Base-by-base conservation (phyloP, 768 basidiomycete species). In the Russula virescens region DNA sequence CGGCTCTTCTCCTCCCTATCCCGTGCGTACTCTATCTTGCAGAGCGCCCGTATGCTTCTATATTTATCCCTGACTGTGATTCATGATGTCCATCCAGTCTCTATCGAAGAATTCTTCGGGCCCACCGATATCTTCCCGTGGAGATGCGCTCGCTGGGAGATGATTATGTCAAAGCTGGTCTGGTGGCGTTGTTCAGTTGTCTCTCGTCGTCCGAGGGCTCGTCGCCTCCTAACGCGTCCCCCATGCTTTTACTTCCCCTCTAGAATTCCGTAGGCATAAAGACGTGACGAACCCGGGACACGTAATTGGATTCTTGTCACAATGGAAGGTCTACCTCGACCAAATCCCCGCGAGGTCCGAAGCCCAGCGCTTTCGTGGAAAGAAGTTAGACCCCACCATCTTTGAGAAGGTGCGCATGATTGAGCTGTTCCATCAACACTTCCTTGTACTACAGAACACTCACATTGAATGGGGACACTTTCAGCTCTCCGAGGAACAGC, bases 311-410 rank as follows among this genome's bases (percentile, higher is more conserved):
- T 99, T 99, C 71, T 79, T 98, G 10, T 88, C 89, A 3, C 91
- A 98, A 70, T 99, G 96, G 96, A 97, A 96, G 73, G 73, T 83
- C 61, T 98, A 99, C 73, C 80, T 98, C 60, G 92, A 96, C 68
- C 75, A 83, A 63, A 72, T 89, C 38, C 85, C 85, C 14, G 74
- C 69, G 28, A 81, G 78, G 16, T 70, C 75, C 6, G 77, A 81
- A 40, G 75, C 71, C 3, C 71, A 75, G 57, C 70, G 68, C 38
- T 92, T 89, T 69, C 69, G 69, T 34, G 89, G 88, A 35, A 86
- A 82, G 72, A 87, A 75, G 63, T 75, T 94, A 42, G 89, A 94
- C 71, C 72, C 84, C 11, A 85, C 83, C 1, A 70, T 84, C 26
- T 83, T 91, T 66, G 91, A 93, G 72, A 91, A 90, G 83, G 91